phyloP scores from a whole-genome alignment of 768 basidiomycete genomes.

The Trametes coccinea region DNA sequence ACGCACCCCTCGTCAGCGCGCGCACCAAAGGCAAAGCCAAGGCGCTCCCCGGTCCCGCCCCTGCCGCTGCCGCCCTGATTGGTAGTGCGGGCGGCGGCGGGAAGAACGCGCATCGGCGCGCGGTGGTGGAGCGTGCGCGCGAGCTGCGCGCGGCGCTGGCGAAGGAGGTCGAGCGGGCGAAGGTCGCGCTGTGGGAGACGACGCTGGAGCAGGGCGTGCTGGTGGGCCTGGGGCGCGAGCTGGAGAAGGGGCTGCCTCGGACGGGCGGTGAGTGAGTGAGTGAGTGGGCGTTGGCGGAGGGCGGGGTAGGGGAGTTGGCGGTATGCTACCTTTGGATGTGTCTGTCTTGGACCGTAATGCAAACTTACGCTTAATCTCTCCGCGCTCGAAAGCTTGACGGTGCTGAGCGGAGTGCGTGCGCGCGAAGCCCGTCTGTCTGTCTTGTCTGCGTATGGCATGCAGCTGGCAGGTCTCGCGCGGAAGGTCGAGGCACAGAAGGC shows the following conservation, averaged over 20 bases:
- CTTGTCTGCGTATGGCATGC: too few relatives aligned
- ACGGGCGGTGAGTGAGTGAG: neutral
- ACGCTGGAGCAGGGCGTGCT: slow-evolving; percentile 70
- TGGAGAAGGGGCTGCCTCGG: slow-evolving; percentile 6
- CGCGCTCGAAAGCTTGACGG: too few relatives aligned
- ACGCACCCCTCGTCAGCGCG: neutral
- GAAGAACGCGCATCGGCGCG: slow-evolving; percentile 36
- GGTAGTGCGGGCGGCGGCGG: slow-evolving; percentile 7
- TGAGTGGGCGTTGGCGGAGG: too few relatives aligned
- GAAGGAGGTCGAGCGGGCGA: slow-evolving; percentile 57
- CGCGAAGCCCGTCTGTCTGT: too few relatives aligned
- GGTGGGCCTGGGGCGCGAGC: slow-evolving; percentile 19
- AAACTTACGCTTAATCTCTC: too few relatives aligned
- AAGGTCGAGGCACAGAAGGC: too few relatives aligned
- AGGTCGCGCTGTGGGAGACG: slow-evolving; percentile 72
- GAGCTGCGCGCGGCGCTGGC: slow-evolving; percentile 53
- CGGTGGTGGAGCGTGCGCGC: slow-evolving; percentile 52
- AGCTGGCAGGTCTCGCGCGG: too few relatives aligned
- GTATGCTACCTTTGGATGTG: too few relatives aligned
- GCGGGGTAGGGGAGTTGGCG: too few relatives aligned
- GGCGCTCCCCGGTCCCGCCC: slow-evolving; percentile 16
- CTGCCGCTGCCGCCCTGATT: neutral
- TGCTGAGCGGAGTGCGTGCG: too few relatives aligned
- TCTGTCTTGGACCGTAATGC: too few relatives aligned
- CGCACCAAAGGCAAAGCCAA: slow-evolving; percentile 20